phyloP scores from a whole-genome alignment of 352 stramenopile genomes.

The Plasmopara muralis region DNA sequence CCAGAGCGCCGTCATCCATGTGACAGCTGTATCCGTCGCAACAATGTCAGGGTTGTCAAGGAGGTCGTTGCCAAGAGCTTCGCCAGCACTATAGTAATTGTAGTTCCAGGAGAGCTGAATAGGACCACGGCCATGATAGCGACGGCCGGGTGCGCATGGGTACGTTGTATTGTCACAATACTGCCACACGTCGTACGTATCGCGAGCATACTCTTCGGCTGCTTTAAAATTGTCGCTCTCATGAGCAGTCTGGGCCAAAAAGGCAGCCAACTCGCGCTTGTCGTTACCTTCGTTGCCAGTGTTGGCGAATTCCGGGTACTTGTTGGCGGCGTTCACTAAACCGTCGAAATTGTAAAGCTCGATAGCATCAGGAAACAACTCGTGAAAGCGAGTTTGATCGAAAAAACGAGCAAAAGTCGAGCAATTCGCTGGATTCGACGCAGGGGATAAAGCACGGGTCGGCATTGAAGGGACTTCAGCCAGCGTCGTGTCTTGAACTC shows the following conservation, averaged over 20 bases:
- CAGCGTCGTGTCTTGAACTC: no score
- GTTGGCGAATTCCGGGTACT: constrained; percentile 42
- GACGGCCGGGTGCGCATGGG: constrained; percentile 26
- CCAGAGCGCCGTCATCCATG: constrained; percentile 46
- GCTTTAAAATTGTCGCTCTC: constrained; percentile 42
- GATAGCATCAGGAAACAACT: constrained; percentile 32
- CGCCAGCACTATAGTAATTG: constrained; percentile 38
- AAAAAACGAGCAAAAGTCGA: constrained; percentile 27
- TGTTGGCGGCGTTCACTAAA: constrained; percentile 28
- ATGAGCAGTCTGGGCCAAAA: constrained; percentile 38
- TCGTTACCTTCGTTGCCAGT: constrained; percentile 31
- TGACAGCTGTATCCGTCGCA: constrained; percentile 22
- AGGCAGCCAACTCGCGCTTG: constrained; percentile 35
- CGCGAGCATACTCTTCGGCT: constrained; percentile 29
- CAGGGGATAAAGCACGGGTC: no score
- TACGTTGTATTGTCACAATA: constrained; percentile 37
- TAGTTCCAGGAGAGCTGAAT: constrained; percentile 54
- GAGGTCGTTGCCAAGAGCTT: constrained; percentile 31
- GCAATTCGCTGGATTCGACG: no score
- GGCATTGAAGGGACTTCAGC: no score
- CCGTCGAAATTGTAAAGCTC: constrained; percentile 38
- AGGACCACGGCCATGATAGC: constrained; percentile 40
- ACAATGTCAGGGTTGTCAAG: constrained; percentile 34
- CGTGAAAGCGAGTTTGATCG: constrained; percentile 27
- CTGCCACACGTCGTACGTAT: constrained; percentile 18